A percentile compares a stretch with the other conserved stretches of the same genome.
phyloP scores from a whole-genome alignment of 441 rosid genomes.

The Euphorbia celastroides region DNA sequence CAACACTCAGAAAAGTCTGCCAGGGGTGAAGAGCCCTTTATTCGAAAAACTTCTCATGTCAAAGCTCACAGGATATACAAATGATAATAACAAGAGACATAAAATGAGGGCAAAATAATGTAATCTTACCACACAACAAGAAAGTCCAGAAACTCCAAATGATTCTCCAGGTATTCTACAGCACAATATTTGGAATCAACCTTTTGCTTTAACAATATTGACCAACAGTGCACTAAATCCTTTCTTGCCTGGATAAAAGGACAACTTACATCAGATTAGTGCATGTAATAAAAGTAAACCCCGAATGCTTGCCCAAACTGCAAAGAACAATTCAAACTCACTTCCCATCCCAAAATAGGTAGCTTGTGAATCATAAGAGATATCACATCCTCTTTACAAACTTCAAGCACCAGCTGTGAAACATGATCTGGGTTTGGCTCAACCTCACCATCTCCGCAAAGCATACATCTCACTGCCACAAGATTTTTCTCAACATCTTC shows the following conservation, averaged over 20 bases:
- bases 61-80: constrained; percentile 2
- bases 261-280: neutral
- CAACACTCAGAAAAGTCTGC: neutral
- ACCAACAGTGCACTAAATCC: constrained; percentile 88
- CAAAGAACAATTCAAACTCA: constrained; percentile 32
- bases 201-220: constrained; percentile 74
- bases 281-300: neutral
- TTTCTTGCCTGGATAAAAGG: constrained; percentile 62
- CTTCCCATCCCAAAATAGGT: constrained; percentile 87
- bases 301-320: constrained; percentile 14
- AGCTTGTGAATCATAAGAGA: constrained; percentile 73
- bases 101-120: neutral
- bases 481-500: constrained; percentile 96
- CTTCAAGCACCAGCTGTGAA: constrained; percentile 62
- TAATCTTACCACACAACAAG: constrained; percentile 62
- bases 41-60: neutral
- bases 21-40: neutral
- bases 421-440: constrained; percentile 80
- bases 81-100: constrained; percentile 6
- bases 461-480: constrained; percentile 59
- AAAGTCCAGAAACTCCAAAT: constrained; percentile 79
- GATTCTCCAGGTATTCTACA: constrained; percentile 67
- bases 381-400: constrained; percentile 83
- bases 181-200: constrained; percentile 55
- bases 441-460: constrained; percentile 81